These are phyloP conservation scores for Begonia fuchsioides DNA, from an alignment of 306 rosid genomes.

Conservation along the genomic window DNA sequence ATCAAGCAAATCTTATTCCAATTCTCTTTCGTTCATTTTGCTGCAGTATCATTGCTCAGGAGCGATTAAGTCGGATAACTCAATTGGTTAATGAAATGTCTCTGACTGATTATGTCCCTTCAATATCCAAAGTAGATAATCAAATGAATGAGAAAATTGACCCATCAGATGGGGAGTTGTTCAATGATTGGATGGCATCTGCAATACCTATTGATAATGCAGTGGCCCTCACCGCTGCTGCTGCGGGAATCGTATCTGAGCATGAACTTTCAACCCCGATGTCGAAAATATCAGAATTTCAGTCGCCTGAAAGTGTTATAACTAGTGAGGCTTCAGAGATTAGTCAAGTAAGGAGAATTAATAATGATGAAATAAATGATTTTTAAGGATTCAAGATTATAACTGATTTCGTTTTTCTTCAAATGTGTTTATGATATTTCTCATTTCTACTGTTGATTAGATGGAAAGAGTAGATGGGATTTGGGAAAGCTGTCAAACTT, in stretches of 20 bases:
- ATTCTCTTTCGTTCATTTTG: conserved; percentile 25
- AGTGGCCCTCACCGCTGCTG: conserved; percentile 58
- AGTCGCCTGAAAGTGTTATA: conserved; percentile 46
- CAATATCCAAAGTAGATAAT: conserved; percentile 29
- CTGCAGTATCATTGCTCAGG: conserved; percentile 93
- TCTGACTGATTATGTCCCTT: conserved; percentile 33
- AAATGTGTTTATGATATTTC: background rate
- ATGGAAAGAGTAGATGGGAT: conserved; percentile 33
- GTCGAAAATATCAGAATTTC: conserved; percentile 39
- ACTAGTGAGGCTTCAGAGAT: conserved; percentile 57
- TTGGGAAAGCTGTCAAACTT: conserved; percentile 32
- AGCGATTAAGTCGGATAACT: conserved; percentile 81
- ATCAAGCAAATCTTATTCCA: background rate
- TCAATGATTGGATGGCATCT: conserved; percentile 49
- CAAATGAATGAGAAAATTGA: conserved; percentile 28
- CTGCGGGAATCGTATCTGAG: conserved; percentile 65
- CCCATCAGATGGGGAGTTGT: conserved; percentile 30
- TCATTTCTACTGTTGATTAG: conserved; percentile 1
- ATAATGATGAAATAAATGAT: conserved; percentile 39
- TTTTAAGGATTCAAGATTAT: conserved; percentile 19
- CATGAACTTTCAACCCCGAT: conserved; percentile 33
- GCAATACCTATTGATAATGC: conserved; percentile 76
- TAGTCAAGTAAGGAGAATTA: conserved; percentile 36
- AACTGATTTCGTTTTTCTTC: background rate
- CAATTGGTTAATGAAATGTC: conserved; percentile 49